Evolutionary conservation across 2,329 filamentous ascomycete species (phyloP).

Genomic region (Penicillium freii): DNA sequence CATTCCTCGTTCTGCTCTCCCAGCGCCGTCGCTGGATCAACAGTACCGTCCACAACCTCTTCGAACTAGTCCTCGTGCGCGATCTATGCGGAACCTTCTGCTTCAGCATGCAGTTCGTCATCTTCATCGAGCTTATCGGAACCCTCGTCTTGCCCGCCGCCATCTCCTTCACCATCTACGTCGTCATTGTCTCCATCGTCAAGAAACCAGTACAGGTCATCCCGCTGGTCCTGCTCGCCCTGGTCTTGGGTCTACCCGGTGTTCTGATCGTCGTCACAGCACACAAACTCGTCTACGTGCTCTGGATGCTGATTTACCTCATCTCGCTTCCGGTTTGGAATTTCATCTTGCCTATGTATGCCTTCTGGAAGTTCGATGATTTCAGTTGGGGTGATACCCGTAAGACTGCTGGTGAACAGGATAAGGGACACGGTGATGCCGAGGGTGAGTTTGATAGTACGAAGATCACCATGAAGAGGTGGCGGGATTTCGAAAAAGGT

Average conservation of each 20-base stretch:
- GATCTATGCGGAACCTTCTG: conserved; percentile 98
- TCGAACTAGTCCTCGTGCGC: conserved; percentile 92
- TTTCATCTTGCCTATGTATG: conserved; percentile 87
- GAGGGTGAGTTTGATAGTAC: conserved; percentile 97
- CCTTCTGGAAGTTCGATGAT: conserved; percentile 99
- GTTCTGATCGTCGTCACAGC: conserved; percentile 90
- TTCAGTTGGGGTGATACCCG: conserved; percentile 99
- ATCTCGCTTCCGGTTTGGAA: conserved; percentile 95
- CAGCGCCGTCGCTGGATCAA: conserved; percentile 99
- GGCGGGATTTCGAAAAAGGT: conserved; percentile 91
- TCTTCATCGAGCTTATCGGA: conserved; percentile 91
- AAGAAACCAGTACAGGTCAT: conserved; percentile 76
- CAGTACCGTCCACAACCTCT: conserved; percentile 96
- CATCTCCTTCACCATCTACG: conserved; percentile 95
- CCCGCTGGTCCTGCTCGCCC: conserved; percentile 78
- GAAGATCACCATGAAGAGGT: conserved; percentile 99
- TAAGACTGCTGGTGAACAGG: conserved; percentile 88
- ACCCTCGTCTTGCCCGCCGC: conserved; percentile 93
- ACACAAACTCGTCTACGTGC: conserved; percentile 84
- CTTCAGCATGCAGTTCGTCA: conserved; percentile 99
- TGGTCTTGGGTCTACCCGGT: conserved; percentile 91
- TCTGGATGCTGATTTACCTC: conserved; percentile 97
- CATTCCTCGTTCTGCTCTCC: conserved; percentile 87
- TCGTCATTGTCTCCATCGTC: conserved; percentile 84
- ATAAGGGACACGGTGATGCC: conserved; percentile 76